Conservation (phyloP, 768 basidiomycete genomes). For the Pleurotus tuber-regium region DNA sequence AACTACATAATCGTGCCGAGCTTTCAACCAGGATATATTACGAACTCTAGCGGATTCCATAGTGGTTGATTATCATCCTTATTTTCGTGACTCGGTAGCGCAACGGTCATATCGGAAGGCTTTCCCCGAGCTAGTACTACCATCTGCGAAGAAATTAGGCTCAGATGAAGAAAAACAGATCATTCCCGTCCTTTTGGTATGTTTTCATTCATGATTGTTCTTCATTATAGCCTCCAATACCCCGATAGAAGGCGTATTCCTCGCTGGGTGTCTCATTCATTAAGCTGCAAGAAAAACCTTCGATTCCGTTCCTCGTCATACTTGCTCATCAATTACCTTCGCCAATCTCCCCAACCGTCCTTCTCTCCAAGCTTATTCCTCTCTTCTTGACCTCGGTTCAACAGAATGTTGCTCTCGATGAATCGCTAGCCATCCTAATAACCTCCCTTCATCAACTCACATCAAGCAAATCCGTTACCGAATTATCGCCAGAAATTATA, state of each 20-base stretch:
- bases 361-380: slow-evolving; percentile 34
- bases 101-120: slow-evolving; percentile 41
- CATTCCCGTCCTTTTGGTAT: slow-evolving; percentile 37
- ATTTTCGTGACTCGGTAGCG: slow-evolving; percentile 42
- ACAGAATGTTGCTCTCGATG: slow-evolving; percentile 52
- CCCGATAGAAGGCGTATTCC: slow-evolving; percentile 32
- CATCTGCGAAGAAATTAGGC: slow-evolving; percentile 25
- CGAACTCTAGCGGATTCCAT: slow-evolving; percentile 32
- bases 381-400: slow-evolving; percentile 50
- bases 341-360: slow-evolving; percentile 11
- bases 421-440: slow-evolving; percentile 57
- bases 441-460: slow-evolving; percentile 26
- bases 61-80: slow-evolving; percentile 31
- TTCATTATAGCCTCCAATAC: background rate
- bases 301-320: slow-evolving; percentile 33
- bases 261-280: slow-evolving; percentile 26
- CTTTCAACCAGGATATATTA: slow-evolving; percentile 22
- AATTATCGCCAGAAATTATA: slow-evolving; percentile 43
- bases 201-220: slow-evolving; percentile 17
- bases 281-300: slow-evolving; percentile 18
- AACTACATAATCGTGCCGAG: background rate
- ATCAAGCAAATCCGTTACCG: slow-evolving; percentile 12
- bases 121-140: slow-evolving; percentile 43
- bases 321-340: slow-evolving; percentile 30
- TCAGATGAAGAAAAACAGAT: slow-evolving; percentile 41